These are phyloP conservation scores for Encephalitozoon intestinalis DNA, from an alignment of 371 early-diverging fungal genomes.

Conservation along the genomic window DNA sequence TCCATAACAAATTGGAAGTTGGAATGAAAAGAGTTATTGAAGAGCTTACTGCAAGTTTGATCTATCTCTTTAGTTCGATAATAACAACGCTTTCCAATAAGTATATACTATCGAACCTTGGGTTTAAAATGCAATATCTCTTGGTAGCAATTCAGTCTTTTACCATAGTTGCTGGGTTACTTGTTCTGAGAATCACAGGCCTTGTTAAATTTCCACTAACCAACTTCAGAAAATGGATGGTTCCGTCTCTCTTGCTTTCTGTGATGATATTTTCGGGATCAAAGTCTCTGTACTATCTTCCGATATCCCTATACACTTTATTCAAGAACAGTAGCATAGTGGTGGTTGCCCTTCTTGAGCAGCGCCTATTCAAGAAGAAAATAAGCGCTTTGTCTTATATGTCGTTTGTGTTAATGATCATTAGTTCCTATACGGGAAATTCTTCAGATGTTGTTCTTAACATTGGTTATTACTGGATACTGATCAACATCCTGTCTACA, in stretches of 20 bases:
- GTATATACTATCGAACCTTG: conserved; percentile 45
- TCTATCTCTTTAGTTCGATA: conserved; percentile 40
- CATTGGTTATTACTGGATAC: conserved; percentile 80
- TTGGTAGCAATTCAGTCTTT: conserved; percentile 52
- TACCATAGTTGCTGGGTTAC: conserved; percentile 27
- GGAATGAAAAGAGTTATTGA: not conserved
- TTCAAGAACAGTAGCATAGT: conserved; percentile 96
- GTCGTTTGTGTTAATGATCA: conserved; percentile 77
- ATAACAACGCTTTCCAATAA: conserved; percentile 57
- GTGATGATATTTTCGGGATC: conserved; percentile 93
- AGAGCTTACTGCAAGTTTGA: not conserved
- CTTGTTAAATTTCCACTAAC: conserved; percentile 64
- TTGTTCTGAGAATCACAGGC: not conserved
- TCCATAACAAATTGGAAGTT: not conserved
- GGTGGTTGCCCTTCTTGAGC: conserved; percentile 83
- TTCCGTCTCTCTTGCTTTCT: conserved; percentile 72
- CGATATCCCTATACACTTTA: conserved; percentile 77
- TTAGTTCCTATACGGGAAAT: conserved; percentile 82
- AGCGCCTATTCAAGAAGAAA: conserved; percentile 68
- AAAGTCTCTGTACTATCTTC: conserved; percentile 77
- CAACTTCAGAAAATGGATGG: conserved; percentile 68
- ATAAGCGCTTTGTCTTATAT: conserved; percentile 67
- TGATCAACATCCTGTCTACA: conserved; percentile 75
- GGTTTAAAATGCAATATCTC: conserved; percentile 46
- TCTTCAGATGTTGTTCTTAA: conserved; percentile 64